These are phyloP conservation scores for Calophaca sinica DNA, from an alignment of 306 rosid genomes.

Conservation along the genomic window DNA sequence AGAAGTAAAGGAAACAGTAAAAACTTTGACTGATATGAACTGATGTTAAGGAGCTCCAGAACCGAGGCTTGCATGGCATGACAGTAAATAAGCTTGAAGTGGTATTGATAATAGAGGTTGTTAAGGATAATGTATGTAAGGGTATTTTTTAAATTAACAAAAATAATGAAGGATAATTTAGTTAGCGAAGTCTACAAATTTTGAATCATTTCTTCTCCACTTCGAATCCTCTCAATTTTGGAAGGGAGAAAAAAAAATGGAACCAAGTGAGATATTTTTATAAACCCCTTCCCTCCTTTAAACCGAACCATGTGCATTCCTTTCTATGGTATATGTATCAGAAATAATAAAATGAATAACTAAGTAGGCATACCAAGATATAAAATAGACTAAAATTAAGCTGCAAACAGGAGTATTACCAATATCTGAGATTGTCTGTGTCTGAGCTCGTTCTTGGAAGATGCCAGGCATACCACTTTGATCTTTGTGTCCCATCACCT, in stretches of 20 bases:
- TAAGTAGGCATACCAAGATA: not conserved
- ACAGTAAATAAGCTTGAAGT: not conserved
- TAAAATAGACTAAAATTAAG: not conserved
- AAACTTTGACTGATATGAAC: too few species aligned
- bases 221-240: not conserved
- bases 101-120: not conserved
- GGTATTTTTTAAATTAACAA: not conserved
- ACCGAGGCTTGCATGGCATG: not conserved
- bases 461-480: conserved; percentile 18
- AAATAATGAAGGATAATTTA: not conserved
- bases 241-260: too few species aligned
- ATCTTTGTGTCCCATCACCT: conserved; percentile 35
- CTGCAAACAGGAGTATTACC: conserved; percentile 32
- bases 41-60: too few species aligned
- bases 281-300: too few species aligned
- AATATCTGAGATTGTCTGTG: not conserved
- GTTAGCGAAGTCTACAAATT: not conserved
- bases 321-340: not conserved
- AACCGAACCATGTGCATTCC: not conserved
- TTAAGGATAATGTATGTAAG: not conserved
- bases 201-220: not conserved
- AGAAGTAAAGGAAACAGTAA: too few species aligned
- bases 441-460: conserved; percentile 20
- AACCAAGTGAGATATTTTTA: not conserved
- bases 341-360: not conserved